phyloP scores from a whole-genome alignment of 2,329 filamentous ascomycete genomes.

The Penicillium sp. region DNA sequence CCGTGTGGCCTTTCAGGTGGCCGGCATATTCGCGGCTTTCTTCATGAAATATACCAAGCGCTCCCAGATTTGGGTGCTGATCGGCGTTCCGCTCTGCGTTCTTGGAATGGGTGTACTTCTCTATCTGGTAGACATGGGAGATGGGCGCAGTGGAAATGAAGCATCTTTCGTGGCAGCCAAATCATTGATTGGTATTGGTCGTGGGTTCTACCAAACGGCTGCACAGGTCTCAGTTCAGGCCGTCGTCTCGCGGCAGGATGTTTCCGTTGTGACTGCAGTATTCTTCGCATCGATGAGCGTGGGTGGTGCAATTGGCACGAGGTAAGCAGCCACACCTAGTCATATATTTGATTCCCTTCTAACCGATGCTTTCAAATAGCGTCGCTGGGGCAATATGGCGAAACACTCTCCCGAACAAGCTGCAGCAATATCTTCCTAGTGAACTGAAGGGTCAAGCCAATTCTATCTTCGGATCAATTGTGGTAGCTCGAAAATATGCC shows the following conservation, averaged over 20 bases:
- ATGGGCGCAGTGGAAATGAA: conserved; percentile 31
- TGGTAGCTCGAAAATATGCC: conserved; percentile 18
- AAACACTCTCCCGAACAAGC: conserved; percentile 22
- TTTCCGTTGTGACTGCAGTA: conserved; percentile 40
- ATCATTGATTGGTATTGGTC: conserved; percentile 35
- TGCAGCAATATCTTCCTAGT: conserved; percentile 20
- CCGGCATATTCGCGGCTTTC: conserved; percentile 36
- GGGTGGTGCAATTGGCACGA: conserved; percentile 37
- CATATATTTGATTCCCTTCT: background rate
- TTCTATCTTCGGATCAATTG: conserved; percentile 24
- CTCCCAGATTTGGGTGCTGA: conserved; percentile 35
- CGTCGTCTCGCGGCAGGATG: conserved; percentile 35
- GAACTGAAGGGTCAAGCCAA: conserved; percentile 20
- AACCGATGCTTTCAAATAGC: conserved; percentile 3
- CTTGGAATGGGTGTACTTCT: conserved; percentile 37
- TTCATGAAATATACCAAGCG: conserved; percentile 41
- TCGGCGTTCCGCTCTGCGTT: conserved; percentile 36
- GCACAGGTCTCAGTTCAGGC: conserved; percentile 41
- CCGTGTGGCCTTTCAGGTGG: conserved; percentile 40
- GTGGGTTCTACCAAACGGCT: conserved; percentile 38
- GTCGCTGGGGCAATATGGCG: conserved; percentile 43
- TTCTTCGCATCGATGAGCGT: conserved; percentile 39
- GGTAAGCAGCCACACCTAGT: conserved; percentile 10
- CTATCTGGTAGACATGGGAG: conserved; percentile 27
- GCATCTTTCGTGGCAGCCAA: conserved; percentile 40